Base-by-base conservation (phyloP, 2,329 filamentous ascomycete genomes). In the Cladosporium sp. region DNA sequence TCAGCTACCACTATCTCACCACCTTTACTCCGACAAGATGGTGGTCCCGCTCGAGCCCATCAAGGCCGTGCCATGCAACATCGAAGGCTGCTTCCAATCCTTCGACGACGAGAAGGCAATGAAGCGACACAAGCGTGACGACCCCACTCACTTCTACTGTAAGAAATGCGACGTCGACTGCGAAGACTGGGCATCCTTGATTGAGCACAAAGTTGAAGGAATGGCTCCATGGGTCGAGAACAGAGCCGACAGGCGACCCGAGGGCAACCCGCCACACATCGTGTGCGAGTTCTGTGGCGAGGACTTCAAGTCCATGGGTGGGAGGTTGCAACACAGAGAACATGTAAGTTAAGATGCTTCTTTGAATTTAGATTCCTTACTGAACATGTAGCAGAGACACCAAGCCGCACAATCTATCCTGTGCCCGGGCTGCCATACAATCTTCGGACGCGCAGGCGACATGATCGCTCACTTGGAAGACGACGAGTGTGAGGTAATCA, bases 231-330 rank as follows among this genome's bases (percentile, higher is more conserved):
- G 63, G 54, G 62, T 73, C 36, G 71, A 71, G 26, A 68, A 66
- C 11, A 71, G 69, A 14, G 67, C 62, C 58, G 67, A 68, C 34
- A 32, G 36, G 6, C 28, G 47, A 11, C 65, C 65, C 1, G 58
- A 54, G n/a, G 71, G 70, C 49, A 66, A 67, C 78, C 75, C 71
- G 59, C 55, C 71, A 71, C 82, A 86, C 68, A 82, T 85, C 55
- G 81, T 81, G 60, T 89, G 87, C 72, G 82, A 84, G 14, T 78
- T 86, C 51, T 88, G 87, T 63, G 84, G 83, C 14, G 73, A 80
- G 10, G 85, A 88, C 51, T 88, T 87, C 75, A 81, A 82, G 67
- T 85, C 81, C 32, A 77, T 80, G 2, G 80, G 79, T 26, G 86
- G 85, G 1, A 78, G 84, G 12, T 81, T 83, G 63, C 71, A 71